Base-by-base conservation (phyloP, 2,329 filamentous ascomycete species). In the Aspergillus ruber region DNA sequence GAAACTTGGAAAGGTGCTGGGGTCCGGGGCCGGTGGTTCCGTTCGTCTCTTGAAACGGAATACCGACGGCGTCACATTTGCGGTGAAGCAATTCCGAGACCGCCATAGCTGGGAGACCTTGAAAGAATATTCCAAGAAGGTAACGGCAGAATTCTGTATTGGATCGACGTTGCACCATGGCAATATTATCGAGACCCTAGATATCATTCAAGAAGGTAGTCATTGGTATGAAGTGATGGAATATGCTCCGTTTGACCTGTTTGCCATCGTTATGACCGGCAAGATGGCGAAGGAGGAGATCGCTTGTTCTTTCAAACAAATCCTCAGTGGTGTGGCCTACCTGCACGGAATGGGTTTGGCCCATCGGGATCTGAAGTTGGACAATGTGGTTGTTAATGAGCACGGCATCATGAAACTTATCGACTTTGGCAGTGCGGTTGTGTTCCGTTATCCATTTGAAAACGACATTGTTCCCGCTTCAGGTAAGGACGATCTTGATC, bases 201-300 rank as follows among this genome's bases (percentile, higher is more conserved):
- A 98, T 67, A 95, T 98, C 53, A 82, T 98, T 9, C 88, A 94
- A 56, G 93, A 98, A 70, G 93, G 91, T 68, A 83, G 82, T 44
- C 90, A 86, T 55, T 98, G 93, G 89, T 98, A 90, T 62, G 91
- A 97, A 63, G 93, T 98, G 38, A 98, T 98, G 93, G 93, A 98
- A 65, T 98, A 95, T 63, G 93, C 90, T 9, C 93, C 93, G 0
- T 98, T 78, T 62, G 93, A 98, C 66, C 78, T 98, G 25, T 98
- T 98, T 65, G 93, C 93, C 10, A 95, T 94, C 55, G 93, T 98
- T 56, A 98, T 98, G 93, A 97, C 93, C 0, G 93, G 93, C 32
- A 95, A 90, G 71, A 98, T 98, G 93, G 82, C 82, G 36, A 83
- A 89, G 50, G 86, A 95, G 58, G 93, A 98, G 67, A 81, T 97